A percentile compares a stretch with the other conserved stretches of the same genome.
Evolutionary conservation across 306 rosid genomes (phyloP).

Genomic region (Casuarina glauca): DNA sequence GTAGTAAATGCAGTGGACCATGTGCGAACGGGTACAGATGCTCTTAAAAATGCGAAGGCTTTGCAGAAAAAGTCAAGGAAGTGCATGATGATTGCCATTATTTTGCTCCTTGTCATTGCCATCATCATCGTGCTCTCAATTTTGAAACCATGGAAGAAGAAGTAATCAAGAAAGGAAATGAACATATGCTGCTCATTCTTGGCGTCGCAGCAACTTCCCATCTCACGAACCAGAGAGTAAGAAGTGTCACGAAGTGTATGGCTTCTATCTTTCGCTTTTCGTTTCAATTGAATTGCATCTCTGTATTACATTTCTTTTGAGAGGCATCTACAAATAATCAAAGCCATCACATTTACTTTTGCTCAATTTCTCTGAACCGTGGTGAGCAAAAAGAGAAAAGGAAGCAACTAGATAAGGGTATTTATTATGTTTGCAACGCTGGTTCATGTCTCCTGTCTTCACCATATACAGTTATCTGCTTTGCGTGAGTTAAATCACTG

Average conservation of each 20-base stretch:
- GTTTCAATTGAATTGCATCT: conserved; percentile 11
- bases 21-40: conserved; percentile 64
- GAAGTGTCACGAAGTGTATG: conserved; percentile 1
- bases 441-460: neutral
- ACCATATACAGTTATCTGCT: neutral
- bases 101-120: conserved; percentile 67
- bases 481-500: neutral
- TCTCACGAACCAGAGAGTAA: neutral
- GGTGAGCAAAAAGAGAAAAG: neutral
- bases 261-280: neutral
- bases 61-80: conserved; percentile 79
- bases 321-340: conserved; percentile 19
- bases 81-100: conserved; percentile 79
- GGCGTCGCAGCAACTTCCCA: neutral
- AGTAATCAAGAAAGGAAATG: conserved; percentile 36
- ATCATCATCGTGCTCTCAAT: conserved; percentile 57
- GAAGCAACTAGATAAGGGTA: neutral
- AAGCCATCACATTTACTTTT: neutral
- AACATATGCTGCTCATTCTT: neutral
- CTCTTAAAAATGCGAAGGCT: conserved; percentile 69
- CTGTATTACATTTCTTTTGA: neutral
- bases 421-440: conserved; percentile 7
- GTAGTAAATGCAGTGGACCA: conserved; percentile 85
- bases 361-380: neutral
- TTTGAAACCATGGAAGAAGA: conserved; percentile 82